Percentiles rank a stretch among this genome's conserved stretches.
phyloP scores from a whole-genome alignment of 1,139 yeast species.

The Yamadazyma epiphylla region DNA sequence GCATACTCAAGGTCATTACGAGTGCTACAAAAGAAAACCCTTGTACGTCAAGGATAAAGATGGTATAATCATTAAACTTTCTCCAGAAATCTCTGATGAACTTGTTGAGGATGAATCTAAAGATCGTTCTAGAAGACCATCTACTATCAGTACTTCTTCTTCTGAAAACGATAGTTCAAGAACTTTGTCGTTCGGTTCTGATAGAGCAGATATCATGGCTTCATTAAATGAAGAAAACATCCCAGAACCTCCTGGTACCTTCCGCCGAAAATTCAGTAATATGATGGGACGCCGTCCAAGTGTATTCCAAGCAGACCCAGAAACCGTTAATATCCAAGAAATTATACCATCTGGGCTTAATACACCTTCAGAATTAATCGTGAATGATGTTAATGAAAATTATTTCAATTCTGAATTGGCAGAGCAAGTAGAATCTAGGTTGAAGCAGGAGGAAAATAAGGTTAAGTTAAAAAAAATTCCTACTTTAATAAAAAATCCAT shows the following conservation, averaged over 20 bases:
- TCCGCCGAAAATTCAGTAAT: conserved; percentile 35
- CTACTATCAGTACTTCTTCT: conserved; percentile 7
- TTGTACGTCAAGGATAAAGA: conserved; percentile 49
- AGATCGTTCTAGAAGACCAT: conserved; percentile 6
- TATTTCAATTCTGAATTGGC: conserved; percentile 20
- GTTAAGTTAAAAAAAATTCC: conserved; percentile 50
- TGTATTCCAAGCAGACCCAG: conserved; percentile 37
- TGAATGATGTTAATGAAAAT: conserved; percentile 26
- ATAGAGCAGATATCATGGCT: conserved; percentile 11
- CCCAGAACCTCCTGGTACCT: conserved; percentile 20
- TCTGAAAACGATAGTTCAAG: conserved; percentile 2
- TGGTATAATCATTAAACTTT: conserved; percentile 44
- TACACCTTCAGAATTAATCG: conserved; percentile 43
- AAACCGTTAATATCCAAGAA: conserved; percentile 35
- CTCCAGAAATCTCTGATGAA: conserved; percentile 42
- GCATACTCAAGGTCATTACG: conserved; percentile 88
- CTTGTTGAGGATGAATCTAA: conserved; percentile 11
- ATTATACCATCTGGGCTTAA: conserved; percentile 37
- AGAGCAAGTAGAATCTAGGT: conserved; percentile 9
- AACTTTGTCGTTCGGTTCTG: conserved; percentile 6
- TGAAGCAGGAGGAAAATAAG: conserved; percentile 11
- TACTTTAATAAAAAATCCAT: conserved; percentile 56
- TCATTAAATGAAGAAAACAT: conserved; percentile 16
- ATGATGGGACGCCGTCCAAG: conserved; percentile 47
- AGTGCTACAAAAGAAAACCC: conserved; percentile 72